Conservation (phyloP, 306 rosid species). For the Prunus dulcis region DNA sequence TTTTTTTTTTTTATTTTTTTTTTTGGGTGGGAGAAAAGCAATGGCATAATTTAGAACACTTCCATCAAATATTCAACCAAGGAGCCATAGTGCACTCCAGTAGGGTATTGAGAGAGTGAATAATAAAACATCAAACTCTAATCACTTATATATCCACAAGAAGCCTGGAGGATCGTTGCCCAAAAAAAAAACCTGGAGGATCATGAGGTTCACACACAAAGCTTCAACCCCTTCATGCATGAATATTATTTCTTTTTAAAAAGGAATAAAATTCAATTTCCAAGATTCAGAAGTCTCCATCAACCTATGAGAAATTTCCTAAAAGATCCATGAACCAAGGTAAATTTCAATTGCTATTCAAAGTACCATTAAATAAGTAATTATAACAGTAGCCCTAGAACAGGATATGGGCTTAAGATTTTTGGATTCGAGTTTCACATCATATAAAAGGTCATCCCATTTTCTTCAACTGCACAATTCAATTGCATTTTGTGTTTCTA, state of each 20-base stretch:
- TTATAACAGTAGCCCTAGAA: background rate
- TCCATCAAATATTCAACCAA: background rate
- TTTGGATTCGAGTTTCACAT: background rate
- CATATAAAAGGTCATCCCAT: background rate
- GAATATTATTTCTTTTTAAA: background rate
- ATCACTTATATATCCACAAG: background rate
- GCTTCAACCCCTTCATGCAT: background rate
- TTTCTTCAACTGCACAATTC: background rate
- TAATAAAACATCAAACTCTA: background rate
- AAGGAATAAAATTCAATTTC: background rate
- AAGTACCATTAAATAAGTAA: background rate
- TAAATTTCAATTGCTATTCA: background rate
- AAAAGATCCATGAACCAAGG: background rate
- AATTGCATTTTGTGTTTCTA: background rate
- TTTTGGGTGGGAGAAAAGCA: background rate
- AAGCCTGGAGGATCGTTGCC: background rate
- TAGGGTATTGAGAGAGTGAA: background rate
- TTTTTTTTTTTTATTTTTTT: background rate
- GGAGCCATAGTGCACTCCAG: background rate
- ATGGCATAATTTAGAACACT: background rate
- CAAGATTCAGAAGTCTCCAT: constrained; percentile 1
- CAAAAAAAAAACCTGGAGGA: background rate
- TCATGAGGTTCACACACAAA: background rate
- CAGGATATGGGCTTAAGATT: background rate
- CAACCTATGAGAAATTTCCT: background rate